Evolutionary conservation across 495 filamentous ascomycete species (phyloP).

Genomic region (Patellaria atrata): DNA sequence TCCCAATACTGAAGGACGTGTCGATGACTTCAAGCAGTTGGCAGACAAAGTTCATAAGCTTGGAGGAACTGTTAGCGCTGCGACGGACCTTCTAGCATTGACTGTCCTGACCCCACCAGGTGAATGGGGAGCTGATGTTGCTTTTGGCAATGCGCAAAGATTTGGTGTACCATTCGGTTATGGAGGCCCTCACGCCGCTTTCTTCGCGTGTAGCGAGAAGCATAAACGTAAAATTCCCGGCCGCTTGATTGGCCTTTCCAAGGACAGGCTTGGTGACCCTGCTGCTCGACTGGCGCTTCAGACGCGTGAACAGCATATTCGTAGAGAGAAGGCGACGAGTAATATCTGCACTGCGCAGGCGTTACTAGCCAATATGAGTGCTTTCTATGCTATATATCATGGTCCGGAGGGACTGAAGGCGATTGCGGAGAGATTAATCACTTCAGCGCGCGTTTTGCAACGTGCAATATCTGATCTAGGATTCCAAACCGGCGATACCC

Average conservation of each 20-base stretch:
- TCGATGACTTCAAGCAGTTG: conserved; percentile 59
- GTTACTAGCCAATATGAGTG: conserved; percentile 89
- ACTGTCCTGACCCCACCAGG: conserved; percentile 84
- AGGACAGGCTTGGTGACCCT: conserved; percentile 70
- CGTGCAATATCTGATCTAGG: conserved; percentile 51
- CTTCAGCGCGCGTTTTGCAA: conserved; percentile 55
- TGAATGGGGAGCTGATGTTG: conserved; percentile 94
- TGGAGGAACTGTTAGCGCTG: conserved; percentile 73
- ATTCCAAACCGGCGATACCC: conserved; percentile 44
- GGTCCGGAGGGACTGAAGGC: conserved; percentile 71
- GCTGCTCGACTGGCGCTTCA: conserved; percentile 86
- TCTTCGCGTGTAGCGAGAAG: conserved; percentile 88
- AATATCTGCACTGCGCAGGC: conserved; percentile 98
- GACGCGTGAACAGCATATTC: conserved; percentile 93
- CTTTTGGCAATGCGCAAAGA: conserved; percentile 89
- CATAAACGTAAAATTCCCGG: conserved; percentile 95
- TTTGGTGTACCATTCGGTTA: conserved; percentile 90
- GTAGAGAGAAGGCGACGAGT: conserved; percentile 94
- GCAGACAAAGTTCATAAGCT: conserved; percentile 65
- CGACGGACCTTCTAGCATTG: conserved; percentile 82
- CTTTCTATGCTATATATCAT: conserved; percentile 96
- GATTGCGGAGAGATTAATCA: conserved; percentile 67
- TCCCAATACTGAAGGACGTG: conserved; percentile 75
- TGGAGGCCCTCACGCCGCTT: conserved; percentile 91
- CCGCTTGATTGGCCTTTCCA: conserved; percentile 81